Base-by-base conservation (phyloP, 345 rosid genomes). In the Acer negundo region DNA sequence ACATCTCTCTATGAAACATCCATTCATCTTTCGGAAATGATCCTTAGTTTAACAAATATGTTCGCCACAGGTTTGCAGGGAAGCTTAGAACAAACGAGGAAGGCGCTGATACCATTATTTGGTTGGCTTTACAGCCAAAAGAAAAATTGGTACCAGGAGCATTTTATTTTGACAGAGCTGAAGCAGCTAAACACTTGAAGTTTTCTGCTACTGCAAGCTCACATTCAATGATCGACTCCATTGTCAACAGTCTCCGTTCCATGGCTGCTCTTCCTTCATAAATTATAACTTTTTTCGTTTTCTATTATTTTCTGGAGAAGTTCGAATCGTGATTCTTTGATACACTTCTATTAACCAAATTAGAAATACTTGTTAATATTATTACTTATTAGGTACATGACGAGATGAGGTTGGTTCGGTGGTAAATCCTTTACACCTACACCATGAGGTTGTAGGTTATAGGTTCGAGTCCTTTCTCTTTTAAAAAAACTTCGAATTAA, bases 81-180 rank as follows among this genome's bases (percentile, higher is more conserved):
- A 95, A 93, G 78, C 92, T 93, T 72, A 84, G 96, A 78, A 92
- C 92, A 8, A 88, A 92, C 16, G 92, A 90, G 78, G 86, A 95
- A 88, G 99, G 96, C 63, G 98, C 98, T 12, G 98, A 95, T 81
- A 95, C 96, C 10, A 26, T 93, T 42, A 28, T 92, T 61, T 93
- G 96, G 98, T 69, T 95, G 85, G 93, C 94, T 47, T 78, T 95
- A 70, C 96, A 92, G 80, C 95, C 96, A 0, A 93, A 90, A 80
- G 94, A 93, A 70, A 91, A 90, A 72, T 75, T 95, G 53, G 90
- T 79, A 47, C 77, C 96, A 23, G 95, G 95, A 77, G 86, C 91
- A 35, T 92, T 95, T 80, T 95, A 93, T 74, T 95, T 95, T 22
- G 96, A 93, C 80, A 86, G 98, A 85, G 91, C 94, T 67, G 94